phyloP scores from a whole-genome alignment of 176 grass and related monocot genomes.

The Raddia distichophylla region DNA sequence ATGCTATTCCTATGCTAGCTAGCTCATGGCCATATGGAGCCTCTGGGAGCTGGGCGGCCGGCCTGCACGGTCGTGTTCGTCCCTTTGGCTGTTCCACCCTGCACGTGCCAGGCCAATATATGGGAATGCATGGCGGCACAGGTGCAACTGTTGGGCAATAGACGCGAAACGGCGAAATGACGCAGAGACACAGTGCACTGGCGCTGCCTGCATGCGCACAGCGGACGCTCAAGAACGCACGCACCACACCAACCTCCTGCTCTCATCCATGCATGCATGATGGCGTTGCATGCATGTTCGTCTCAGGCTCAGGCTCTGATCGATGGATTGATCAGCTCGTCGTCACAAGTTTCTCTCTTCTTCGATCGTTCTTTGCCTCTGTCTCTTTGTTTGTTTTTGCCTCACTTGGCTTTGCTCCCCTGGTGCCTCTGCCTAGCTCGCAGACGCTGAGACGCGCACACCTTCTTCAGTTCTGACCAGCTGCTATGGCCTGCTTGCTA shows the following conservation, averaged over 20 bases:
- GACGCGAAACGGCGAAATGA: conserved; percentile 33
- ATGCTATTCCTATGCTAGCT: too few species aligned
- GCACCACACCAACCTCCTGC: conserved; percentile 7
- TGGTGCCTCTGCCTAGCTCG: not conserved
- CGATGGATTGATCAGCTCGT: not conserved
- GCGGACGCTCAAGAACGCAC: conserved; percentile 18
- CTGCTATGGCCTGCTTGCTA: not conserved
- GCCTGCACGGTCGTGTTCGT: not conserved
- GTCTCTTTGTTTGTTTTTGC: not conserved
- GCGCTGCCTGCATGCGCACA: not conserved
- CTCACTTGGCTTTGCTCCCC: not conserved
- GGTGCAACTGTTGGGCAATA: conserved; percentile 47
- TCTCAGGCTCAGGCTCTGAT: not conserved
- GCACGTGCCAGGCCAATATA: conserved; percentile 55
- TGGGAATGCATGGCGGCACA: conserved; percentile 41
- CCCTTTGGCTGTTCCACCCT: conserved; percentile 20
- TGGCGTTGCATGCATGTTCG: not conserved
- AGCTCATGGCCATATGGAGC: too few species aligned
- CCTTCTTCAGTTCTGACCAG: not conserved
- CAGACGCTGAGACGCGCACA: not conserved
- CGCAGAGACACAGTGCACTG: not conserved
- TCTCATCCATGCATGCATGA: not conserved
- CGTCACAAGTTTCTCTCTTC: not conserved
- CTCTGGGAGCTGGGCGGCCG: too few species aligned
- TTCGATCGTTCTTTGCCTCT: not conserved